A percentile compares a stretch with the other conserved stretches of the same genome.
Evolutionary conservation across 2,329 filamentous ascomycete species (phyloP).

Genomic region (Sporothrix luriei): DNA sequence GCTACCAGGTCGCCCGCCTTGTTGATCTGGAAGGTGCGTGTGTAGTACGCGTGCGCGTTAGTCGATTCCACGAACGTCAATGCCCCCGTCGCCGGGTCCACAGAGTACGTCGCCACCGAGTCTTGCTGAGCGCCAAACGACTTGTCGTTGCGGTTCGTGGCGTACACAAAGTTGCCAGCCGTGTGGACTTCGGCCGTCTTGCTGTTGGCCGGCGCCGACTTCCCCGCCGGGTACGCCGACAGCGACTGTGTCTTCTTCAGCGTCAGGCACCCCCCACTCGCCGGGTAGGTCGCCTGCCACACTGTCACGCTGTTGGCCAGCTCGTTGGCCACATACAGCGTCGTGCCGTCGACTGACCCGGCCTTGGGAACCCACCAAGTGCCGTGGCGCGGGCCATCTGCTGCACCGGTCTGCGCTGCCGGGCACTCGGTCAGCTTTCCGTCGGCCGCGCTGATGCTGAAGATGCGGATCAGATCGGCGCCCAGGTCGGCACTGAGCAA

Average conservation of each 20-base stretch:
- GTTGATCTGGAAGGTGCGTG: constrained; percentile 65
- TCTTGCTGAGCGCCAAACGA: constrained; percentile 58
- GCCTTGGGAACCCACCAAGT: constrained; percentile 50
- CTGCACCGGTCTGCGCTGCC: constrained; percentile 47
- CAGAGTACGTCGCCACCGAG: constrained; percentile 57
- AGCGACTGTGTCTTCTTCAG: constrained; percentile 52
- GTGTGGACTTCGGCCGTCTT: constrained; percentile 60
- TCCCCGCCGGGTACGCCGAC: constrained; percentile 51
- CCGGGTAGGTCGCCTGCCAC: constrained; percentile 53
- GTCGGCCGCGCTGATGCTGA: constrained; percentile 50
- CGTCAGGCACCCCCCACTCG: constrained; percentile 47
- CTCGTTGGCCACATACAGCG: constrained; percentile 48
- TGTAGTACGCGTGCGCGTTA: constrained; percentile 61
- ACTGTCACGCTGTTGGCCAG: constrained; percentile 53
- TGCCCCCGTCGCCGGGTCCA: constrained; percentile 51
- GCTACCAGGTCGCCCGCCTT: constrained; percentile 61
- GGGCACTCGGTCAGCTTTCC: constrained; percentile 52
- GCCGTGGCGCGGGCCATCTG: constrained; percentile 58
- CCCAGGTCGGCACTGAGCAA: constrained; percentile 58
- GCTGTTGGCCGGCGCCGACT: constrained; percentile 48
- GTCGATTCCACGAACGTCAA: constrained; percentile 57
- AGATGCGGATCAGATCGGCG: constrained; percentile 58
- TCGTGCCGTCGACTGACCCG: constrained; percentile 39
- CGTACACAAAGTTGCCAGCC: constrained; percentile 59
- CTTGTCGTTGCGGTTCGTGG: constrained; percentile 64